Evolutionary conservation across 2,329 filamentous ascomycete genomes (phyloP).

Genomic region (Botrytis medusae): DNA sequence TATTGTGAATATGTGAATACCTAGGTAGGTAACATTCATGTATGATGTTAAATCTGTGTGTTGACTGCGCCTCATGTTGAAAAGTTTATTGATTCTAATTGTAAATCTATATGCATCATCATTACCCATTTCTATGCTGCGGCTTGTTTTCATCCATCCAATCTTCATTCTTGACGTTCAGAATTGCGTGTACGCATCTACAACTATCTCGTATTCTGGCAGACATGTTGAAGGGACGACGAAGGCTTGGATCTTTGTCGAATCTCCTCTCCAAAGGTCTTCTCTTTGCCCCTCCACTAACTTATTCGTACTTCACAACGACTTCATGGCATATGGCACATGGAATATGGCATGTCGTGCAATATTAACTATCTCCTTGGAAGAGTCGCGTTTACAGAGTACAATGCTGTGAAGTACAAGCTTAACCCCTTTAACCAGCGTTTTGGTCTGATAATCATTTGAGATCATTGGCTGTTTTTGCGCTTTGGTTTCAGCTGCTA

Average conservation of each 20-base stretch:
- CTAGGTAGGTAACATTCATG: too few species aligned
- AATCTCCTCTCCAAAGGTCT: background rate
- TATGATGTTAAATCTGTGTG: background rate
- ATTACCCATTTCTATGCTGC: background rate
- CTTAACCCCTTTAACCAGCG: background rate
- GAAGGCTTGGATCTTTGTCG: background rate
- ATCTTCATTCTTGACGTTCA: background rate
- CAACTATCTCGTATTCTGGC: background rate
- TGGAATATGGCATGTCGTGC: background rate
- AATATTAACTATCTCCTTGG: background rate
- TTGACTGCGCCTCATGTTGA: background rate
- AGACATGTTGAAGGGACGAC: background rate
- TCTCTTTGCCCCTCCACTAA: background rate
- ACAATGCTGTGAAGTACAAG: background rate
- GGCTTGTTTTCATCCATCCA: background rate
- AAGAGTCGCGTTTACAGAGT: background rate
- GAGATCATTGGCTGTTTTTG: conserved; percentile 8
- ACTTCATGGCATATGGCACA: background rate
- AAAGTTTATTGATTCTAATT: background rate
- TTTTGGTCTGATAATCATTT: background rate
- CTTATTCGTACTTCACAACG: background rate
- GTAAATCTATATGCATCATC: background rate
- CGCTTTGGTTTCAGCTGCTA: conserved; percentile 15
- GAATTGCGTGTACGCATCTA: background rate
- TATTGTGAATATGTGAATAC: too few species aligned